Evolutionary conservation across 2,329 filamentous ascomycete genomes (phyloP).

Genomic region (Huntiella decipiens): DNA sequence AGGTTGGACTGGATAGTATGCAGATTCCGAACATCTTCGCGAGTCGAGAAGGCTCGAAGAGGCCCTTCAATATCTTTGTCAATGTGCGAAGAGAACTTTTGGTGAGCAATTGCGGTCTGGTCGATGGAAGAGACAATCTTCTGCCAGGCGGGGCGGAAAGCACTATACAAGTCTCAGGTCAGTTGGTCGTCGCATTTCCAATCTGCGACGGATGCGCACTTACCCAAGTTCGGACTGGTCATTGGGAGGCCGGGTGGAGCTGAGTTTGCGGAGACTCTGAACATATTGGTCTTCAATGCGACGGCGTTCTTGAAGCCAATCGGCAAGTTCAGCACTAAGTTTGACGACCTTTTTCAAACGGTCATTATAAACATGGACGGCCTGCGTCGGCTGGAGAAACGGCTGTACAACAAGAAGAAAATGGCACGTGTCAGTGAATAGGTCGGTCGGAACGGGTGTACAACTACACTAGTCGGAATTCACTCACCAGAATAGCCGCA

Average conservation of each 20-base stretch:
- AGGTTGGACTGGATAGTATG: conserved; percentile 67
- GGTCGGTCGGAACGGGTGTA: background rate
- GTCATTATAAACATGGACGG: conserved; percentile 64
- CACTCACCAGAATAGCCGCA: conserved; percentile 76
- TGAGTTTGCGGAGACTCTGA: conserved; percentile 60
- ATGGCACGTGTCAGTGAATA: background rate
- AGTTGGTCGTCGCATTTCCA: no score
- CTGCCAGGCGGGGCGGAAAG: conserved; percentile 82
- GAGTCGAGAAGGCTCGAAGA: conserved; percentile 53
- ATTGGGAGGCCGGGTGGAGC: conserved; percentile 55
- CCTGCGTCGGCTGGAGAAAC: conserved; percentile 61
- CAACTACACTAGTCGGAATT: background rate
- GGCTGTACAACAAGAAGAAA: conserved; percentile 32
- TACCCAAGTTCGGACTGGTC: conserved; percentile 74
- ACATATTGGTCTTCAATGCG: conserved; percentile 84
- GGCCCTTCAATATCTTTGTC: conserved; percentile 76
- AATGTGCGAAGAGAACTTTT: conserved; percentile 60
- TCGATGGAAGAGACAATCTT: conserved; percentile 67
- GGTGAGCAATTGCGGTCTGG: conserved; percentile 65
- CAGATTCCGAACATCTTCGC: conserved; percentile 66
- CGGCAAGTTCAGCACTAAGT: conserved; percentile 78
- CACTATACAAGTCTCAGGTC: conserved; percentile 30
- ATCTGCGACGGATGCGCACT: conserved; percentile 17
- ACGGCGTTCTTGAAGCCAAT: conserved; percentile 94
- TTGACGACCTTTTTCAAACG: conserved; percentile 72